Evolutionary conservation across 768 basidiomycete genomes (phyloP), one percentile per base, ranked within the genome.

Genomic region (Leucosporidium yakuticum): DNA sequence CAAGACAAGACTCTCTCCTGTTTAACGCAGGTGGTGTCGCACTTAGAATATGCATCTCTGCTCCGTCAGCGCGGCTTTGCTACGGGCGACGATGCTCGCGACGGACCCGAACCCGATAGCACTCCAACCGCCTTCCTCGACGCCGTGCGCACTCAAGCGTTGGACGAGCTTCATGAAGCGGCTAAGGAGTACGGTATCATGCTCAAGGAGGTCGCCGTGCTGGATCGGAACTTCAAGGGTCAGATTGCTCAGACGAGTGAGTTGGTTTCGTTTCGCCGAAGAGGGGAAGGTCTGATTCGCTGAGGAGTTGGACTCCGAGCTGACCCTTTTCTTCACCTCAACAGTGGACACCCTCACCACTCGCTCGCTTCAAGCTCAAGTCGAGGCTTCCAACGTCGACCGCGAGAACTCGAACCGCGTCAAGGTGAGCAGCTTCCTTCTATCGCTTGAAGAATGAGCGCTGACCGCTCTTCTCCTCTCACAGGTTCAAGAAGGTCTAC

Each of bases 181-280:
- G 88, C 90, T 4, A 78, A 88, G 51, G 89, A 90, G 75, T 91
- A 91, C 70, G 90, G 90, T 11, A 92, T 91, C 60, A 80, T 88
- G 47, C 78, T 91, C 59, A 89, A 89, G 78, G 90, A 91, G 70
- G 84, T 91, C 48, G 90, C 89, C 63, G 90, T 91, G 63, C 91
- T 91, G 66, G 89, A 91, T 76, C 82, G 90, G 36, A 87, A 90
- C 73, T 91, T 91, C 82, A 91, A 91, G 81, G 89, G 89, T 67
- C 89, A 91, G 75, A 90, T 90, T 71, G 90, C 88, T 1, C 80
- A 83, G 32, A 89, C 88, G 1, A 51, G 91, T 90, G 89, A 87
- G 90, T 75, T 88, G 57, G 9, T 23, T 2, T n/a, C 20, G 9
- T 12, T 20, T 25, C 54, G 54, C 2, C 25, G 31, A n/a, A n/a